Evolutionary conservation across 225 moss, liverwort and hornwort genomes (phyloP).

Genomic region (Marchantia polymorpha): DNA sequence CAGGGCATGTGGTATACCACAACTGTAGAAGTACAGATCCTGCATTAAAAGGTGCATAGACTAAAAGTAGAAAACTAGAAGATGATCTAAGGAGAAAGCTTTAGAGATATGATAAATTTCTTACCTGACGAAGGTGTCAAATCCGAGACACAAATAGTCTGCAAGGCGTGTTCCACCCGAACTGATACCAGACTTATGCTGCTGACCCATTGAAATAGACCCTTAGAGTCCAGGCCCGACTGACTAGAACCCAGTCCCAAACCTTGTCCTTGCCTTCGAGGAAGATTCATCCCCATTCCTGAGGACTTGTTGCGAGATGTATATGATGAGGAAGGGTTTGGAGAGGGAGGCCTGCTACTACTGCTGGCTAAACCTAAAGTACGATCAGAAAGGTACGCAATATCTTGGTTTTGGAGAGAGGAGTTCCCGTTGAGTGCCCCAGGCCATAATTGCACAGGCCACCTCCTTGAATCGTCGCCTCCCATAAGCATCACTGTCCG

Average conservation of each 20-base stretch:
- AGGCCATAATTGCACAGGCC: slow-evolving; percentile 83
- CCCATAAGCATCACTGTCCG: slow-evolving; percentile 68
- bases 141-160: slow-evolving; percentile 71
- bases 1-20: not conserved
- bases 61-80: not conserved
- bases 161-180: slow-evolving; percentile 76
- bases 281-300: slow-evolving; percentile 46
- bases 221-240: slow-evolving; percentile 45
- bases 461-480: slow-evolving; percentile 75
- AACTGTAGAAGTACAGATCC: not conserved
- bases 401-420: slow-evolving; percentile 48
- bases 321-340: slow-evolving; percentile 66
- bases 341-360: slow-evolving; percentile 81
- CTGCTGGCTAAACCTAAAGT: slow-evolving; percentile 73
- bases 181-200: slow-evolving; percentile 86
- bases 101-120: not conserved
- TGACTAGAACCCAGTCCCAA: slow-evolving; percentile 28
- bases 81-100: not conserved
- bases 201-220: slow-evolving; percentile 87
- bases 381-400: slow-evolving; percentile 70
- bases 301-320: slow-evolving; percentile 69
- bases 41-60: not conserved
- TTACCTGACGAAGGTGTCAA: slow-evolving; percentile 44
- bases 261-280: slow-evolving; percentile 59
- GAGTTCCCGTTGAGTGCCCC: slow-evolving; percentile 43